Evolutionary conservation across 495 filamentous ascomycete genomes (phyloP).

Genomic region (Podospora conica): DNA sequence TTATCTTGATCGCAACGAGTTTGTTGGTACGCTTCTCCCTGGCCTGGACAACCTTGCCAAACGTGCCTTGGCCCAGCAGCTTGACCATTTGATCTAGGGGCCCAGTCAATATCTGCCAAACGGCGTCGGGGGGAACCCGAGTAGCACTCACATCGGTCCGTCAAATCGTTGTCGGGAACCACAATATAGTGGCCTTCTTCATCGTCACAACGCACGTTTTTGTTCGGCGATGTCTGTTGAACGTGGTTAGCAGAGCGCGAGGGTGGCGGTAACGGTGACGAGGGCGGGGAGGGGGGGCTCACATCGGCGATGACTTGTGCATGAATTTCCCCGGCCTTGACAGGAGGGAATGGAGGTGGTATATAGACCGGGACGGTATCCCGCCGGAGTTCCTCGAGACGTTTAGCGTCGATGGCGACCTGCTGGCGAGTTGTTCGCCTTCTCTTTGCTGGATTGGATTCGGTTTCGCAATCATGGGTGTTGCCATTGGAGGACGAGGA

Average conservation of each 20-base stretch:
- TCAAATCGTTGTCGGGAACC: slow-evolving; percentile 70
- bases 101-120: not conserved
- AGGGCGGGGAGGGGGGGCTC: slow-evolving; percentile 34
- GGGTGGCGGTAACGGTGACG: not conserved
- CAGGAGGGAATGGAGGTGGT: slow-evolving; percentile 78
- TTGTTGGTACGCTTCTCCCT: slow-evolving; percentile 67
- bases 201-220: slow-evolving; percentile 66
- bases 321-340: too few species aligned
- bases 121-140: not conserved
- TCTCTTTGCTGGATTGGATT: slow-evolving; percentile 63
- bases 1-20: slow-evolving; percentile 92
- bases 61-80: slow-evolving; percentile 92
- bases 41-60: slow-evolving; percentile 95
- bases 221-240: slow-evolving; percentile 44
- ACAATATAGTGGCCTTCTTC: slow-evolving; percentile 97
- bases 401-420: slow-evolving; percentile 72
- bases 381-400: slow-evolving; percentile 56
- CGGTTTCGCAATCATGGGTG: slow-evolving; percentile 53
- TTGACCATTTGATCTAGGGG: slow-evolving; percentile 72
- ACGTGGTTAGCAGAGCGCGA: slow-evolving; percentile 9
- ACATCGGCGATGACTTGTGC: slow-evolving; percentile 81
- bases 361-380: slow-evolving; percentile 74
- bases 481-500: slow-evolving; percentile 57
- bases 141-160: slow-evolving; percentile 75
- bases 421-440: slow-evolving; percentile 77